Base-by-base conservation (phyloP, 1,284 basidiomycete species). In the Trametes polyzona region DNA sequence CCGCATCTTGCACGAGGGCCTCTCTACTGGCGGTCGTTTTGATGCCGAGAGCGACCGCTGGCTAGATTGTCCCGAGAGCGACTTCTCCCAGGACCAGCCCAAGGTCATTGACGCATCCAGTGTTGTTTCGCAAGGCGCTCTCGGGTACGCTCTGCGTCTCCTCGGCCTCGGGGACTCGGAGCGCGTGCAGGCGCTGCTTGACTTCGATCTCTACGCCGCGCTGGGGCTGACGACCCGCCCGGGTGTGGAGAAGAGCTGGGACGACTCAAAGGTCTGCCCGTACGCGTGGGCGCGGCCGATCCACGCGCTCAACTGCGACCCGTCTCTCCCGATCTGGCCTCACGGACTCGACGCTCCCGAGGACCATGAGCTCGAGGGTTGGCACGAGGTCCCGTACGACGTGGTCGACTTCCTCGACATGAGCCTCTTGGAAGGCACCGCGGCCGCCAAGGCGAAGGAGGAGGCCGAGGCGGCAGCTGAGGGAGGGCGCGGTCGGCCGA, bases 1-100 rank as follows among this genome's bases (percentile, higher is more conserved):
- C 26, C 92, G 87, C 61, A 85, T 96, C 62, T 83, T 95, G 68
- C 86, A 83, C 79, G 93, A 97, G 68, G 95, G 94, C 29, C 73
- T 94, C 35, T 81, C 80, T 71, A 64, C 69, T 7, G 69, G 46
- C 49, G 78, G 77, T 9, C 78, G 77, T 68, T 95, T 90, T 86
- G 70, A 76, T 10, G 73, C 78, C 55, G 83, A 90, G 33, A 60
- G 82, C 17, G 68, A 81, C 1, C 61, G 68, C 4, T 95, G 92
- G 93, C 72, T 92, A 29, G 62, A 68, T 2, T 95, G 93, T 69
- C 90, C 91, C 1, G 60, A 27, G 23, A 29, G 67, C 24, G 40
- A 29, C n/a, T 26, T 24, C 14, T 44, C 42, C 16, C 2, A 29
- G 48, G 35, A 64, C 65, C 33, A 58, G 36, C n/a, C 41, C 51